Conservation (phyloP, 2,329 filamentous ascomycete genomes). For the Pestalotiopsis sp. region DNA sequence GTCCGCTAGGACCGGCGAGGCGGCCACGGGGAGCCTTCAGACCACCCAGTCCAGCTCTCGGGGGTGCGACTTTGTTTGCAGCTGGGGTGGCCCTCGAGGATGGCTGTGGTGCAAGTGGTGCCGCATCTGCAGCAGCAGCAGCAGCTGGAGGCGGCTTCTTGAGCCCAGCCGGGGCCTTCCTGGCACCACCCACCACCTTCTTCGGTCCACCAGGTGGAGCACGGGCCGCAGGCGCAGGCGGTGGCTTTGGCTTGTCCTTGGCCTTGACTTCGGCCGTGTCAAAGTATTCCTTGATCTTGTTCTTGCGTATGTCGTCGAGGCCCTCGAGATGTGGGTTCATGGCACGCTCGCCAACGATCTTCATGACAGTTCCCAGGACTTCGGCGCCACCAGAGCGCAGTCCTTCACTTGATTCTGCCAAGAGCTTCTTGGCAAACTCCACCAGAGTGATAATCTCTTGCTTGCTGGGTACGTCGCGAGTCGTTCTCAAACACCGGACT, state of each 20-base stretch:
- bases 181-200: conserved; percentile 32
- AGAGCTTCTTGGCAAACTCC: conserved; percentile 85
- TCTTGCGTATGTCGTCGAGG: conserved; percentile 92
- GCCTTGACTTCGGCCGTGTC: conserved; percentile 83
- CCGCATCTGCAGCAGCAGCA: conserved; percentile 39
- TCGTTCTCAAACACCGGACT: conserved; percentile 83
- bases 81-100: conserved; percentile 51
- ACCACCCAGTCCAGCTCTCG: conserved; percentile 57
- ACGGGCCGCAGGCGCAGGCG: conserved; percentile 60
- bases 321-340: conserved; percentile 94
- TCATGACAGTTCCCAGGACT: conserved; percentile 93
- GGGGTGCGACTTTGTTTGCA: conserved; percentile 56
- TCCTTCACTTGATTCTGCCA: conserved; percentile 85
- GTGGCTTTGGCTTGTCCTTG: conserved; percentile 89
- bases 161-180: conserved; percentile 53
- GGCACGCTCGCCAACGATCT: conserved; percentile 93
- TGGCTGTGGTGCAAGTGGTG: conserved; percentile 59
- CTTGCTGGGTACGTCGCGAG: conserved; percentile 80
- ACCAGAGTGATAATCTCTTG: conserved; percentile 82
- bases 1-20: conserved; percentile 48
- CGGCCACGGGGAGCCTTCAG: conserved; percentile 65
- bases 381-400: conserved; percentile 90
- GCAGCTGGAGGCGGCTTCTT: conserved; percentile 52
- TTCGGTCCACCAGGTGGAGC: conserved; percentile 46
- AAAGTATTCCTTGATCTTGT: conserved; percentile 89